Percentiles rank a stretch among this genome's conserved stretches.
Evolutionary conservation across 257 asterid species (phyloP).

Genomic region (Orobanche coerulescens): DNA sequence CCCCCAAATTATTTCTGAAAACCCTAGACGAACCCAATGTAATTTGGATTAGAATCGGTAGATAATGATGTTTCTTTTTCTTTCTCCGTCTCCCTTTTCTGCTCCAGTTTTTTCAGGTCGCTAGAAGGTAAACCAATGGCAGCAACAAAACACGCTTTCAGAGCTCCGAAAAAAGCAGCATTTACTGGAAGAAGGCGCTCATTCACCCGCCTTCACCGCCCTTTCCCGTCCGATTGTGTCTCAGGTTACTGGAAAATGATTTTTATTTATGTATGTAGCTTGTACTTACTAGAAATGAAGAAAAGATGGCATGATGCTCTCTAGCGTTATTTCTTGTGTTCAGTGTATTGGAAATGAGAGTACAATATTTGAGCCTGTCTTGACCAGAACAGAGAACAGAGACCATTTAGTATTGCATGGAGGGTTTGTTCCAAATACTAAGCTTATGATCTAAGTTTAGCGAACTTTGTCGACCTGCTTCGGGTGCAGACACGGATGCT

Average conservation of each 20-base stretch:
- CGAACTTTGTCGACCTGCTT: too few species aligned
- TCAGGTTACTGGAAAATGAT: conserved; percentile 40
- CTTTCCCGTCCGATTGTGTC: conserved; percentile 65
- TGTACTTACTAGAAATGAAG: too few species aligned
- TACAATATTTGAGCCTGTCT: background rate
- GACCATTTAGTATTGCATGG: background rate
- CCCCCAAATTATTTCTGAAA: conserved; percentile 14
- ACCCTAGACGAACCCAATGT: conserved; percentile 26
- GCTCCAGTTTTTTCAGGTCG: conserved; percentile 40
- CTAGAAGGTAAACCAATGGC: conserved; percentile 41
- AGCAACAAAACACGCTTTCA: conserved; percentile 69
- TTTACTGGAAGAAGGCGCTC: conserved; percentile 89
- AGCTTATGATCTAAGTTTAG: background rate
- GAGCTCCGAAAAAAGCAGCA: conserved; percentile 74
- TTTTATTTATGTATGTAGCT: too few species aligned
- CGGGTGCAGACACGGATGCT: too few species aligned
- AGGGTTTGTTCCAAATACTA: background rate
- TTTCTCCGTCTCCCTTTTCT: too few species aligned
- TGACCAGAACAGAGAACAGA: too few species aligned
- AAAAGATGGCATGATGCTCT: too few species aligned
- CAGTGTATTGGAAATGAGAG: too few species aligned
- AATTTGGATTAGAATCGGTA: background rate
- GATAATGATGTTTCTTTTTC: background rate
- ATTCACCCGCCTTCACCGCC: conserved; percentile 75
- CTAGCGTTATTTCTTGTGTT: too few species aligned